Evolutionary conservation across 306 rosid genomes (phyloP), one percentile per base, ranked within the genome.

Genomic region (Cercis canadensis): DNA sequence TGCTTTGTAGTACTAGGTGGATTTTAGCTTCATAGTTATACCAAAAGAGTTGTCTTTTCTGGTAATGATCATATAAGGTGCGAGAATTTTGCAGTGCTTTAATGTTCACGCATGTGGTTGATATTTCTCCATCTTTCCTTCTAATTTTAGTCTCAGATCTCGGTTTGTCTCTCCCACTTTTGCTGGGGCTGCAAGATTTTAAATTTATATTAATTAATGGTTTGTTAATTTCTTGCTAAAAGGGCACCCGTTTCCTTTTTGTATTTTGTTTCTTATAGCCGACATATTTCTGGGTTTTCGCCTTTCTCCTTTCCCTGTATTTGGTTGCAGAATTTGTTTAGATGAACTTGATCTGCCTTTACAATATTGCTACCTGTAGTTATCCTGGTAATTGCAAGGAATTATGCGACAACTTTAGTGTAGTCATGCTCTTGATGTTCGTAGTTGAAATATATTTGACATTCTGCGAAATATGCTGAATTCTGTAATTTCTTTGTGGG

Each of bases 101-200:
- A 41, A 19, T 77, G 66, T n/a, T 11, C 67, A 63, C 12, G 66
- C 53, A 16, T 39, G 67, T 77, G 59, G 70, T 67, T 69, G 77
- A n/a, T 78, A 69, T 82, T 81, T 49, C 52, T 78, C 65, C 57
- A 29, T 62, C 4, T 67, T 45, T 62, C 74, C 66, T 37, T 75
- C 67, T 39, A 45, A 18, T 66, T 77, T 50, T 52, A 49, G 76
- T 65, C 61, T 71, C 83, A 88, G 95, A 88, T 88, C 95, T 86
- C 81, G 70, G 62, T 62, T 82, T 70, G 70, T 33, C 47, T 49
- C 76, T 33, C 71, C 56, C 75, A 65, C 60, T 72, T 56, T 77
- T 54, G 62, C 65, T 72, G 9, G 66, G 67, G 10, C 45, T 9
- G 18, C 70, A 36, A 41, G 32, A 63, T 59, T 69, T 58, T 10